Base-by-base conservation (phyloP, 805 yeast genomes). In the Wickerhamiella slavikovae region DNA sequence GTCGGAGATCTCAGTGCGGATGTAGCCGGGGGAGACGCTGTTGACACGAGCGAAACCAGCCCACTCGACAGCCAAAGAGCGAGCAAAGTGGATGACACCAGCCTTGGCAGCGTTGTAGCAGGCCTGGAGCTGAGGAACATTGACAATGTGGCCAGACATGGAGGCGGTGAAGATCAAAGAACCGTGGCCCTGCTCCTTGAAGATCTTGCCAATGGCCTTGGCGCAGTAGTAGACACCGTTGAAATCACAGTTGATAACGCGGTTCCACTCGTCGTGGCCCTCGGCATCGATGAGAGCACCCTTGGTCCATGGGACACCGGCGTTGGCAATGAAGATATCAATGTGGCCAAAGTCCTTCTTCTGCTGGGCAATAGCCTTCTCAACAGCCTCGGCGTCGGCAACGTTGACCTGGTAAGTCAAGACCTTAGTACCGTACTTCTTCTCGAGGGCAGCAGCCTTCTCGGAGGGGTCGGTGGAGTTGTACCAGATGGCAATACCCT, bases 51-150 rank as follows among this genome's bases (percentile, higher is more conserved):
- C 91, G 43, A 74, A 75, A 1, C 70, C 66, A 15, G 82, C 68
- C 91, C 92, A 80, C 55, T 80, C 93, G 25, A 79, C 69, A 10
- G 93, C 85, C 37, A 80, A 57, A 1, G 89, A 73, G 49, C 62
- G 71, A 23, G 74, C 68, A 39, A 79, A 60, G 44, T 80, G 92
- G 39, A 69, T 48, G 17, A 77, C 71, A 5, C 72, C 93, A 23
- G 93, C 93, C 60, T 79, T 80, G 41, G 80, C 75, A 15, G 79
- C 76, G 45, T 77, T 77, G 59, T 79, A 79, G 21, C 74, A 70
- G 8, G 91, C 74, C 57, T 80, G 93, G 45, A 70, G 60, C 51
- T 82, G 89, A 15, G 94, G 94, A 35, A 71, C 68, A 50, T 82
- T 82, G 44, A 71, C 83, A 42, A 82, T 72, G 53, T 71, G 79